Percentiles rank a stretch among this genome's conserved stretches.
phyloP scores from a whole-genome alignment of 352 stramenopile species.

The Globisporangium sylvaticum region DNA sequence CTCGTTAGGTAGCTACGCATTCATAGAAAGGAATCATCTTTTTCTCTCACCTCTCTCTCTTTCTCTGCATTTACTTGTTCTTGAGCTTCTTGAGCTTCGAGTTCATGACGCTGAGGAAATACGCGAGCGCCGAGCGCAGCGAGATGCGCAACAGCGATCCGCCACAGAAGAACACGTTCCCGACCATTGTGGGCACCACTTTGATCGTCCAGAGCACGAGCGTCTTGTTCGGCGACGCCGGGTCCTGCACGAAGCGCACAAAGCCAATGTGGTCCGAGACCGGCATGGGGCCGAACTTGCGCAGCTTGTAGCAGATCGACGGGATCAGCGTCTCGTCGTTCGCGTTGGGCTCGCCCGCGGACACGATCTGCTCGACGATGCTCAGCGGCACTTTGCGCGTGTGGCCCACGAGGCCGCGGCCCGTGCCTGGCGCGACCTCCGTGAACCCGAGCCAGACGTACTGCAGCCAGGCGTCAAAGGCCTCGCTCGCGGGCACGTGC shows the following conservation, averaged over 20 bases:
- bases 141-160: constrained; percentile 29
- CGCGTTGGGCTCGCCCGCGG: constrained; percentile 30
- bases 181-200: constrained; percentile 29
- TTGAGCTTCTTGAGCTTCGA: constrained; percentile 12
- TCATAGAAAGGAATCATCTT: not conserved
- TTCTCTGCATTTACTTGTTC: not conserved
- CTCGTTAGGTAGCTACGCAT: not conserved
- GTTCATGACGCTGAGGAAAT: constrained; percentile 23
- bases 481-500: constrained; percentile 31
- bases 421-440: constrained; percentile 43
- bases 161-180: constrained; percentile 48
- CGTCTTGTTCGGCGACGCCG: constrained; percentile 20
- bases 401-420: constrained; percentile 54
- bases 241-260: constrained; percentile 57
- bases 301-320: constrained; percentile 48
- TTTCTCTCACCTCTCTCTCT: constrained; percentile 2
- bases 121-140: constrained; percentile 31
- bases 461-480: constrained; percentile 65
- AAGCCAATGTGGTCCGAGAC: constrained; percentile 45
- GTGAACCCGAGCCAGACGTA: constrained; percentile 37
- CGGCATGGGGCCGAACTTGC: constrained; percentile 37
- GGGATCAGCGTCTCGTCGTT: constrained; percentile 30
- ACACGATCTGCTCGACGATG: constrained; percentile 67
- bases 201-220: constrained; percentile 53
- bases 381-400: constrained; percentile 40